Conservation (phyloP, 2,329 filamentous ascomycete species). For the Phialemoniopsis sp. region DNA sequence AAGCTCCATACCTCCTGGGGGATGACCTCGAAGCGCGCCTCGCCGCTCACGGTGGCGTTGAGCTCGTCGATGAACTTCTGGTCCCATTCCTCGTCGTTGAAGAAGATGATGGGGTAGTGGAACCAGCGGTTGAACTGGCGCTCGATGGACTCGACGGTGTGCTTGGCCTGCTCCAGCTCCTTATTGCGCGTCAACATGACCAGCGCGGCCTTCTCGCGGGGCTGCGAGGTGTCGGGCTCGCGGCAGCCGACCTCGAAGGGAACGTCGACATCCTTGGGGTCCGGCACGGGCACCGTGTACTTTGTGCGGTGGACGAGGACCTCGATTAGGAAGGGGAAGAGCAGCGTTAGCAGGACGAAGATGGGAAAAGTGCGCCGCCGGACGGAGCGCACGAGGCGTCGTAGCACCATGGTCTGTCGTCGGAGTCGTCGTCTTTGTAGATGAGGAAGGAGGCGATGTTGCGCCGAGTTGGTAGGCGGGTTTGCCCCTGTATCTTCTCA, state of each 20-base stretch:
- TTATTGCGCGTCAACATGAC: conserved; percentile 42
- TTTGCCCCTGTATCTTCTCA: too few species aligned
- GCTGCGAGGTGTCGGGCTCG: conserved; percentile 24
- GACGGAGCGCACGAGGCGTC: neutral
- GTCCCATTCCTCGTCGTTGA: conserved; percentile 39
- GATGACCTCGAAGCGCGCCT: conserved; percentile 36
- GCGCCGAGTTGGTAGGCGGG: too few species aligned
- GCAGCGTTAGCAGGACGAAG: conserved; percentile 18
- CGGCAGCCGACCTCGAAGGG: conserved; percentile 34
- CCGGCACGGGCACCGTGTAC: conserved; percentile 26
- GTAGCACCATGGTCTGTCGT: neutral
- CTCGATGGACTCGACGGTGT: conserved; percentile 34
- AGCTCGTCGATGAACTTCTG: conserved; percentile 30
- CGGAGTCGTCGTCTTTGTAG: too few species aligned
- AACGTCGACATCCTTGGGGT: conserved; percentile 26
- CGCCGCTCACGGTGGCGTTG: conserved; percentile 27
- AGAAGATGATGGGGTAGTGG: conserved; percentile 40
- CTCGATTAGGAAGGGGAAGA: conserved; percentile 25
- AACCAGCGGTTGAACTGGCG: conserved; percentile 41
- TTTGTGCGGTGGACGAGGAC: conserved; percentile 25
- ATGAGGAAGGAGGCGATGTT: too few species aligned
- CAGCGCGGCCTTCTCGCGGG: conserved; percentile 37
- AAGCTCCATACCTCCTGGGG: conserved; percentile 33
- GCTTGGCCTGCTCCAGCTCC: conserved; percentile 32
- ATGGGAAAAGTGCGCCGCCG: neutral